Evolutionary conservation across 2,329 filamentous ascomycete species (phyloP), one percentile per base, ranked within the genome.

Genomic region (Verticillium nubilum): DNA sequence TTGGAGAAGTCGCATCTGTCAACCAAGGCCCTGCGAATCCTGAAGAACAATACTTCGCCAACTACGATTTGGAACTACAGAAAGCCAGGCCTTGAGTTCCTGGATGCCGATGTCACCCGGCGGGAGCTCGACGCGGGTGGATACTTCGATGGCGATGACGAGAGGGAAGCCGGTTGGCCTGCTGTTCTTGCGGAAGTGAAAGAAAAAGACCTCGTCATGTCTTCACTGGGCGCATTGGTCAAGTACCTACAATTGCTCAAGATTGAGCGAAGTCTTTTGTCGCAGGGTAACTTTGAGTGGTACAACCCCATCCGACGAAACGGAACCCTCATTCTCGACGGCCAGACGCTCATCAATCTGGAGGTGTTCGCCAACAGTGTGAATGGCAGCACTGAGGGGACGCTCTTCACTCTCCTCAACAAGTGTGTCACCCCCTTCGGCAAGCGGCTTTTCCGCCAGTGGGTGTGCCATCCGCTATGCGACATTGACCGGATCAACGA

Each of bases 301-400:
- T 99, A 99, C 72, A 92, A 90, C 70, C 95, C 95, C 0, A 98
- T 99, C 57, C 85, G 86, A 59, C 89, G 89, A 68, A 96, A 97
- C 70, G 92, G 92, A 13, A 98, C 91, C 29, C 78, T 99, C 52
- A 89, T 99, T 10, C 82, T 99, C 1, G 95, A 99, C 67, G 95
- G 95, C 0, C 95, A 99, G 71, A 98, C 93, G 25, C 80, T 99
- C 66, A 96, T 96, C 79, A 99, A 99, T 69, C 86, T 99, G n/a
- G 95, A 99, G 71, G 85, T 99, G 5, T 99, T 99, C 67, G 85
- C 92, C 66, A 99, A 99, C 73, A 93, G 89, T 0, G 92, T 90
- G 65, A 94, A 97, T 69, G 94, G 93, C 7, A 87, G 91, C 15
- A 72, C 81, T 0, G 90, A 96, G 42, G 95, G 95, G 6, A 98